Base-by-base conservation (phyloP, 441 rosid species). In the Adansonia gregorii region DNA sequence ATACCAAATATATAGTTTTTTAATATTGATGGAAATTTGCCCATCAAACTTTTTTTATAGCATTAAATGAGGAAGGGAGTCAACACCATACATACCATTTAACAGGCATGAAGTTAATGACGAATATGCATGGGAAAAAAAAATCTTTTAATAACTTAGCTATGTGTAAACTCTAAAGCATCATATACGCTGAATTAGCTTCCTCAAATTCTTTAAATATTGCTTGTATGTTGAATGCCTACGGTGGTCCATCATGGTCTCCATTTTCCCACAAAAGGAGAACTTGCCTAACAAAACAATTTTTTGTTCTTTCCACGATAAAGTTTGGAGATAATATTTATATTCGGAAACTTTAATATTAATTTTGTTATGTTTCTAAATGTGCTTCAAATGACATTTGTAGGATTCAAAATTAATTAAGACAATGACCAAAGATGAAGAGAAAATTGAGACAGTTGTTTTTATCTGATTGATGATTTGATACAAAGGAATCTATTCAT, bases 391-490 rank as follows among this genome's bases (percentile, higher is more conserved):
- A 22, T 69, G 35, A 4, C 19, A 49, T 68, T 56, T 45, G 24
- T 78, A 64, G 68, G 73, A 63, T 51, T 55, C 74, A 67, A 78
- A 75, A 59, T 79, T 49, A 63, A 72, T 10, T 6, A n/a, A 55
- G 75, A 78, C 78, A 85, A 74, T 74, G 83, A 69, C 81, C 80
- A 70, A 64, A 67, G 58, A 63, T 75, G 72, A 77, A 56, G 77
- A 67, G 74, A 67, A 69, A 80, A 52, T 4, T n/a, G 24, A 79
- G 79, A 83, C 76, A 66, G 82, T 63, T 81, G 51, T 72, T 76
- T 78, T 69, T 48, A 14, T 54, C 8, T 39, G 78, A 72, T 78
- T 79, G 84, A 82, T 83, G 83, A 80, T 82, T 79, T 72, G 79
- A 82, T 55, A 58, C 52, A 49, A 78, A 79, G 82, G 80, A 83